A percentile compares a stretch with the other conserved stretches of the same genome.
These are phyloP conservation scores for Clarireedia paspali DNA, from an alignment of 2,329 filamentous ascomycete genomes.

Conservation along the genomic window DNA sequence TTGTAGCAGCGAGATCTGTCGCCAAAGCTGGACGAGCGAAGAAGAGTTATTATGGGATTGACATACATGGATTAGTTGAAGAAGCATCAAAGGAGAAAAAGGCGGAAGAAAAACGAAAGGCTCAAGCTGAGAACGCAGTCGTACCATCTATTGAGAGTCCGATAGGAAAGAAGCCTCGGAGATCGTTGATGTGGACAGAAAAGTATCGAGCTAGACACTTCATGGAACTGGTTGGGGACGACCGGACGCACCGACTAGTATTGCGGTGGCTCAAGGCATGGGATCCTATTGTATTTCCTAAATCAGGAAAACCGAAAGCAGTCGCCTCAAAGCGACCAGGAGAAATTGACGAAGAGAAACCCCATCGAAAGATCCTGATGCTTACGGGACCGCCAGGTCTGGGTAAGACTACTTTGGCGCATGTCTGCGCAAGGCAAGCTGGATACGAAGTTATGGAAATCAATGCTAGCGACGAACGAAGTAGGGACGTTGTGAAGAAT, in stretches of 20 bases:
- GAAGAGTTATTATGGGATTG: conserved; percentile 82
- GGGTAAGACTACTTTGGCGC: conserved; percentile 91
- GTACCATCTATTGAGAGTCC: conserved; percentile 35
- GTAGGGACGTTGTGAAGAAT: conserved; percentile 80
- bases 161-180: conserved; percentile 22
- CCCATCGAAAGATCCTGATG: conserved; percentile 80
- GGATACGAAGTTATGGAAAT: conserved; percentile 97
- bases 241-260: conserved; percentile 84
- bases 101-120: conserved; percentile 32
- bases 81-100: conserved; percentile 48
- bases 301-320: conserved; percentile 47
- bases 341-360: conserved; percentile 58
- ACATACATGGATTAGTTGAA: conserved; percentile 78
- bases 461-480: conserved; percentile 94
- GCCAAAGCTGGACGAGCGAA: conserved; percentile 61
- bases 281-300: conserved; percentile 88
- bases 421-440: conserved; percentile 90
- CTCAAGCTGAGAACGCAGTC: conserved; percentile 32
- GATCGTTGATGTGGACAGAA: conserved; percentile 79
- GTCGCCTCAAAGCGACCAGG: conserved; percentile 36
- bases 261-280: conserved; percentile 90
- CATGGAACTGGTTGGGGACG: conserved; percentile 88
- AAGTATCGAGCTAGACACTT: conserved; percentile 93
- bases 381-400: conserved; percentile 87
- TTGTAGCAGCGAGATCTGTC: conserved; percentile 60